These are phyloP conservation scores for Chlamydomonas eustigma DNA, from an alignment of 139 green algal species.

Conservation along the genomic window DNA sequence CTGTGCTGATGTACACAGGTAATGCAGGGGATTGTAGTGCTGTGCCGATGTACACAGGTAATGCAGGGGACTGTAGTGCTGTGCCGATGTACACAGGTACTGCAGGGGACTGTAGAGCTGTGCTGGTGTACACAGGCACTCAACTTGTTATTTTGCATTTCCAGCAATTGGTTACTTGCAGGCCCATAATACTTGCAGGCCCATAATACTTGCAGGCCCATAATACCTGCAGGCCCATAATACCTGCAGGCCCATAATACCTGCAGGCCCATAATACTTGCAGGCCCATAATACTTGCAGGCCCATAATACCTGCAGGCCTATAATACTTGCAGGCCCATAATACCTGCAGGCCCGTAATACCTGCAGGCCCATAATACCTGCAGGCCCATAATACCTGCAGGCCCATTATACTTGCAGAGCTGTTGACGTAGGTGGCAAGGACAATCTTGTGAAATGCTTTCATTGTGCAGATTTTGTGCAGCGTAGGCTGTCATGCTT, in stretches of 20 bases:
- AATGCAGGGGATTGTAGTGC: neutral
- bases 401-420: neutral
- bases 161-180: too few relatives aligned
- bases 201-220: too few relatives aligned
- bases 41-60: neutral
- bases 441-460: neutral
- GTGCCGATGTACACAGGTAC: neutral
- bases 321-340: too few relatives aligned
- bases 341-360: too few relatives aligned
- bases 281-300: too few relatives aligned
- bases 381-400: neutral
- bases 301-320: too few relatives aligned
- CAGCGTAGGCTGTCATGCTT: too few relatives aligned
- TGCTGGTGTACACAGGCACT: neutral
- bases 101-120: neutral
- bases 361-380: neutral
- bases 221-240: too few relatives aligned
- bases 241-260: too few relatives aligned
- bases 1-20: neutral
- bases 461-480: neutral
- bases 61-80: neutral
- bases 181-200: too few relatives aligned
- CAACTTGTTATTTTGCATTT: too few relatives aligned
- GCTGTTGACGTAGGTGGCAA: neutral
- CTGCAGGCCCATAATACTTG: too few relatives aligned